Evolutionary conservation across 2,329 filamentous ascomycete species (phyloP).

Genomic region (Cladosporium sp.): DNA sequence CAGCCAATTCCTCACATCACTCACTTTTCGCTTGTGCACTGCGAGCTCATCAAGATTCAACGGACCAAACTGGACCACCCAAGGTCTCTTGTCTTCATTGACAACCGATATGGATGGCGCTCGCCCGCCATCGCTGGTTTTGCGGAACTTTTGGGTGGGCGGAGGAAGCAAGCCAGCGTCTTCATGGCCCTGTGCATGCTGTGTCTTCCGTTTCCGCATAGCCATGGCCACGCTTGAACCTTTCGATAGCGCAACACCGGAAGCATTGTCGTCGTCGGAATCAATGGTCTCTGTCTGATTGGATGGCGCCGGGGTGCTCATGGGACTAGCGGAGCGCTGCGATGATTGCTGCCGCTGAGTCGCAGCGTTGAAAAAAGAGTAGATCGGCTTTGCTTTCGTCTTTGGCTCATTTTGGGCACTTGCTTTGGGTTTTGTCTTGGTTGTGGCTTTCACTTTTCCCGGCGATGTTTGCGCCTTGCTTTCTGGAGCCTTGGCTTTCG

Average conservation of each 20-base stretch:
- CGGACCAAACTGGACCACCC: slow-evolving; percentile 84
- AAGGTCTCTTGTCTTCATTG: slow-evolving; percentile 67
- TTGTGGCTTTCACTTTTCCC: slow-evolving; percentile 20
- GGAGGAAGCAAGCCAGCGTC: slow-evolving; percentile 22
- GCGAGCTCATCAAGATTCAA: slow-evolving; percentile 76
- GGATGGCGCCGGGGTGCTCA: slow-evolving; percentile 37
- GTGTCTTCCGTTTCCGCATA: slow-evolving; percentile 37
- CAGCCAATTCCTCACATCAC: slow-evolving; percentile 82
- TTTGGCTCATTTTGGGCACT: slow-evolving; percentile 40
- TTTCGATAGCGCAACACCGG: slow-evolving; percentile 30
- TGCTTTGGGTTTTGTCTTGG: slow-evolving; percentile 28
- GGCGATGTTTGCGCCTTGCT: slow-evolving; percentile 21
- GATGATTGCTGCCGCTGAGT: slow-evolving; percentile 41
- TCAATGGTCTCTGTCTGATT: slow-evolving; percentile 34
- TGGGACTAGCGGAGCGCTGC: slow-evolving; percentile 42
- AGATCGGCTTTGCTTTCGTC: slow-evolving; percentile 44
- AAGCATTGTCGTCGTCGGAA: slow-evolving; percentile 31
- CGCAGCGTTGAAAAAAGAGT: slow-evolving; percentile 50
- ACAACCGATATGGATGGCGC: slow-evolving; percentile 31
- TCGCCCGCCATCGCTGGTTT: slow-evolving; percentile 38
- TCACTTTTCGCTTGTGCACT: slow-evolving; percentile 91
- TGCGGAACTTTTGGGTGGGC: slow-evolving; percentile 48
- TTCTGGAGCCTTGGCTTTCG: slow-evolving; percentile 21
- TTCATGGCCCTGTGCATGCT: slow-evolving; percentile 19
- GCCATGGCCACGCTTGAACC: slow-evolving; percentile 36